Conservation (phyloP, 1,139 yeast species). For the Suhomyces choctaworum region DNA sequence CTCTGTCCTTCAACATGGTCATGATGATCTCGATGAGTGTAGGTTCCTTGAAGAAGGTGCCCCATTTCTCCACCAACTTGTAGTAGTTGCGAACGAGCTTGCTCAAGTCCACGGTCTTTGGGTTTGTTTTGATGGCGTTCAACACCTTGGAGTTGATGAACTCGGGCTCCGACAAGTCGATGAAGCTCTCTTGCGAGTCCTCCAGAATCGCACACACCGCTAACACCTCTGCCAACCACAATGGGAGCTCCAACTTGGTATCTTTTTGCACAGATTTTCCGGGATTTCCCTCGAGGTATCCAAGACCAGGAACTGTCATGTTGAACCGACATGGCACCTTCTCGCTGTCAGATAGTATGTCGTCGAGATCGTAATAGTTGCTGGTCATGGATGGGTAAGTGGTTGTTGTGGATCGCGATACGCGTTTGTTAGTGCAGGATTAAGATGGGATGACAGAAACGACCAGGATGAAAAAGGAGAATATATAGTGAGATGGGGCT, state of each 20-base stretch:
- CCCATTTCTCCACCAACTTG: conserved; percentile 72
- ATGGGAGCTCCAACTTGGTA: conserved; percentile 75
- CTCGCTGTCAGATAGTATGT: conserved; percentile 72
- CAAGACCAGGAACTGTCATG: conserved; percentile 78
- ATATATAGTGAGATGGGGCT: no score
- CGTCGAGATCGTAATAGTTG: conserved; percentile 79
- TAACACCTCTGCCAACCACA: conserved; percentile 84
- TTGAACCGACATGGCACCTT: conserved; percentile 79
- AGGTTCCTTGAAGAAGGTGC: conserved; percentile 63
- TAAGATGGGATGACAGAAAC: no score
- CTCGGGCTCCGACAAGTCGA: conserved; percentile 70
- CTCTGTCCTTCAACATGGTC: conserved; percentile 60
- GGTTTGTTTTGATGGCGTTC: conserved; percentile 80
- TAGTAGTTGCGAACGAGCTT: conserved; percentile 68
- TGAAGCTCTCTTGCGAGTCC: conserved; percentile 53
- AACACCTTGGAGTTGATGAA: conserved; percentile 61
- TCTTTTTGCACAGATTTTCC: conserved; percentile 63
- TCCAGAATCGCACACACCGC: conserved; percentile 53
- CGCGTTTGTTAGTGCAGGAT: no score
- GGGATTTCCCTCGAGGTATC: conserved; percentile 82
- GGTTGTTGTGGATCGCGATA: no score
- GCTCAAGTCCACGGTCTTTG: conserved; percentile 67
- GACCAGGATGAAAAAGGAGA: no score
- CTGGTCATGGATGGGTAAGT: no score
- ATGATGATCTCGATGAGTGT: conserved; percentile 56